A percentile compares a stretch with the other conserved stretches of the same genome.
Evolutionary conservation across 1,284 basidiomycete species (phyloP).

Genomic region (Phenoliferia sp.): DNA sequence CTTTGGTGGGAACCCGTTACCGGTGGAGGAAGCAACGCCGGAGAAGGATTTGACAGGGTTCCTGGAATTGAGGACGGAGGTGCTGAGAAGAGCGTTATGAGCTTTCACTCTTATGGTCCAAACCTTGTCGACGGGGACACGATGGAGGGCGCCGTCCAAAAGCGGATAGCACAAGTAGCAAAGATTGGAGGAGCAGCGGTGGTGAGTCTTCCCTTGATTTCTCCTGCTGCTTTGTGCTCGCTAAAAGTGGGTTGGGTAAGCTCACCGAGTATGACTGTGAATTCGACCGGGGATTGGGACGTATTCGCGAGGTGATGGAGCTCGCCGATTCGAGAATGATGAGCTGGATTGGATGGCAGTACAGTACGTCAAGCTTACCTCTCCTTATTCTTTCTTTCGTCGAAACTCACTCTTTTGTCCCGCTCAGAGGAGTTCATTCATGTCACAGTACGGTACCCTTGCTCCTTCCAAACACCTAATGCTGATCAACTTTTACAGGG

Average conservation of each 20-base stretch:
- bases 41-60: not conserved
- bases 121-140: not conserved
- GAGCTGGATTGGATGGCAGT: not conserved
- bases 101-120: not conserved
- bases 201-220: not conserved
- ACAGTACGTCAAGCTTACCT: not conserved
- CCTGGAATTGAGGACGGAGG: not conserved
- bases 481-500: not conserved
- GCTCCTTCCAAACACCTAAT: not conserved
- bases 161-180: not conserved
- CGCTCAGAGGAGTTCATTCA: not conserved
- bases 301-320: not conserved
- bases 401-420: too few relatives aligned
- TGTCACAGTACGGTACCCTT: not conserved
- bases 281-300: not conserved
- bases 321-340: not conserved
- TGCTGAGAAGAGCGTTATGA: not conserved
- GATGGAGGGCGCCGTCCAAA: not conserved
- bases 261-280: not conserved
- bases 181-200: not conserved
- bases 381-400: too few relatives aligned
- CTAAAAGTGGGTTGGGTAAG: not conserved
- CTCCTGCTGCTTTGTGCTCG: not conserved
- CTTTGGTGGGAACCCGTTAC: not conserved
- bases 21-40: not conserved